These are phyloP conservation scores for Penicillium polonicum DNA, from an alignment of 2,329 filamentous ascomycete genomes.

Conservation along the genomic window DNA sequence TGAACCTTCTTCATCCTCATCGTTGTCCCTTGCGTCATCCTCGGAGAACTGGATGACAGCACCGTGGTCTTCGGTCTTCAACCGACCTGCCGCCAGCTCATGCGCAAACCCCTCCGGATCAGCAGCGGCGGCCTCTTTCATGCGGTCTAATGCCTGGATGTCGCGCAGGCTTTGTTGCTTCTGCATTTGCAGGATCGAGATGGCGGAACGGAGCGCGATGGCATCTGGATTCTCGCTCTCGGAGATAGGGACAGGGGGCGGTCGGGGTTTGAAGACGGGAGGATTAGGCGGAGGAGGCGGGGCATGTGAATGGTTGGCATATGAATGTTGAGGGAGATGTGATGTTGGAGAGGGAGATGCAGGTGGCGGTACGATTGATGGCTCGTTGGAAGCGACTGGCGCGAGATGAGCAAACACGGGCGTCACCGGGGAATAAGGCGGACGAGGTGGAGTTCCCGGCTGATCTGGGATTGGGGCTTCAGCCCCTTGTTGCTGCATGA, in stretches of 20 bases:
- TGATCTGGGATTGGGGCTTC: slow-evolving; percentile 19
- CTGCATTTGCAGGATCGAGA: slow-evolving; percentile 84
- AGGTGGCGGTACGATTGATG: slow-evolving; percentile 35
- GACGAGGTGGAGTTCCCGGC: slow-evolving; percentile 43
- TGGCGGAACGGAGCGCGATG: slow-evolving; percentile 79
- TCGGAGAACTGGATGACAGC: slow-evolving; percentile 39
- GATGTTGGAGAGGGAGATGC: slow-evolving; percentile 31
- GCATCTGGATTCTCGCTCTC: slow-evolving; percentile 72
- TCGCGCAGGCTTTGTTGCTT: slow-evolving; percentile 73
- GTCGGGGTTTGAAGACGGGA: slow-evolving; percentile 35
- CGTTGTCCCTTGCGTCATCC: slow-evolving; percentile 39
- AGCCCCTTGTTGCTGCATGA: slow-evolving; percentile 18
- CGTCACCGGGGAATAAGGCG: slow-evolving; percentile 50
- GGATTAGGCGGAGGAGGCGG: slow-evolving; percentile 20
- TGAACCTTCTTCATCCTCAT: slow-evolving; percentile 31
- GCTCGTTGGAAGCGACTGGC: slow-evolving; percentile 27
- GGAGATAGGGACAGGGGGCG: slow-evolving; percentile 46
- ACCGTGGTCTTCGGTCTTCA: slow-evolving; percentile 45
- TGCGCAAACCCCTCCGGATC: slow-evolving; percentile 70
- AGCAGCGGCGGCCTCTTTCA: slow-evolving; percentile 68
- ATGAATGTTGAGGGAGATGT: slow-evolving; percentile 3
- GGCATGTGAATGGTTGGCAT: slow-evolving; percentile 11
- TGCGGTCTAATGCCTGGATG: slow-evolving; percentile 65
- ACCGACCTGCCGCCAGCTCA: slow-evolving; percentile 64
- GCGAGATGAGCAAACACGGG: slow-evolving; percentile 43